Evolutionary conservation across 495 filamentous ascomycete species (phyloP), one percentile per base, ranked within the genome.

Genomic region (Tuber magnatum): DNA sequence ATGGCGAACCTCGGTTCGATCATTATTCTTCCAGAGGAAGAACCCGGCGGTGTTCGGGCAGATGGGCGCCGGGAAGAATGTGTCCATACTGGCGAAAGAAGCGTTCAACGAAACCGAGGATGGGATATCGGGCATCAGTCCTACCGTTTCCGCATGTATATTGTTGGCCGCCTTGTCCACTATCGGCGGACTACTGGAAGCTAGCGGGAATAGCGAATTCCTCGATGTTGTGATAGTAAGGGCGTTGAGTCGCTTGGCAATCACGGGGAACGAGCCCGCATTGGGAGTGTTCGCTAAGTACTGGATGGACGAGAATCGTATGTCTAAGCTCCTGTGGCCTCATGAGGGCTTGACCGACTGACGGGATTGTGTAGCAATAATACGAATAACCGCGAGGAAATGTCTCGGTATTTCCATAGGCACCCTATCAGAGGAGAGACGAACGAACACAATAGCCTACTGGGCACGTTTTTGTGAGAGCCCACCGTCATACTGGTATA

Each of bases 271-370:
- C 38, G 46, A 61, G 18, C 77, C 77, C 9, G 56, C 80, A 1
- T 46, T 82, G 35, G 80, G 80, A 2, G 77, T 82, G 16, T 82
- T 81, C 74, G 80, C 80, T 32, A 82, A 82, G 75, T 82, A 82
- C 74, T 82, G 80, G 80, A 77, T 76, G 73, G 80, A 82, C 61
- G 51, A 71, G n/a, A 77, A 82, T 75, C 8, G 78, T 80, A 40
- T 16, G 70, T 73, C 35, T 35, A 65, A 65, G 35, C 32, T 65
- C 35, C 32, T 35, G 56, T 28, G 56, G 28, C n/a, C 56, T 35
- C 56, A 35, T 20, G 56, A 65, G 32, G 35, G 56, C 4, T 35
- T 18, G 18, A 65, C 35, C 12, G 42, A 16, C 69, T 71, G 42
- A 71, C 42, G 20, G 16, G 24, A 44, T 44, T n/a, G 20, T 39